Conservation (phyloP, 2,329 filamentous ascomycete species). For the Colletotrichum spinosum region DNA sequence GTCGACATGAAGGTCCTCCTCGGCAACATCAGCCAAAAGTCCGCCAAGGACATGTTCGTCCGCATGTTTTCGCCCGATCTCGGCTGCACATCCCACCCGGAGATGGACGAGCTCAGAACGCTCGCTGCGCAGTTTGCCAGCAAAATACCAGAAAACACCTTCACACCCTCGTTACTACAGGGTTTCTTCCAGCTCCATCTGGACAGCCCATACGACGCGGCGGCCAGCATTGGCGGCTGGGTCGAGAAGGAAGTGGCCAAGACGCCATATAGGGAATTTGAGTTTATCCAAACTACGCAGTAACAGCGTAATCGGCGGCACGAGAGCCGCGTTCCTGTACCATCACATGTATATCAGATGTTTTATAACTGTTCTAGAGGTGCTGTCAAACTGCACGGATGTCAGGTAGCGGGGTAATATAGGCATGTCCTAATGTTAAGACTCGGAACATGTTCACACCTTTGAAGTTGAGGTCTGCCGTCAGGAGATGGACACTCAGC, state of each 20-base stretch:
- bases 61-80: conserved; percentile 57
- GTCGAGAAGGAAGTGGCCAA: conserved; percentile 48
- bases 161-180: conserved; percentile 63
- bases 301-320: not conserved
- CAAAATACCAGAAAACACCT: conserved; percentile 59
- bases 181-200: conserved; percentile 59
- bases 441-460: no score
- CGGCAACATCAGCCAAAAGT: conserved; percentile 56
- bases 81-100: conserved; percentile 41
- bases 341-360: conserved; percentile 6
- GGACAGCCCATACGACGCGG: conserved; percentile 52
- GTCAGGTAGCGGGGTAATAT: no score
- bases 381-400: no score
- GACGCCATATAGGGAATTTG: conserved; percentile 46
- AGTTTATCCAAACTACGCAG: conserved; percentile 36
- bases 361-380: not conserved
- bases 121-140: conserved; percentile 67
- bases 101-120: conserved; percentile 47
- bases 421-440: no score
- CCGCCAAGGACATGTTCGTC: conserved; percentile 59
- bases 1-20: conserved; percentile 75
- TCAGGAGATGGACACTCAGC: no score
- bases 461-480: no score
- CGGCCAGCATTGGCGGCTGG: conserved; percentile 49
- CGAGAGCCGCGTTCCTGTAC: conserved; percentile 1